phyloP scores from a whole-genome alignment of 257 asterid genomes.

The Datura wrightii region DNA sequence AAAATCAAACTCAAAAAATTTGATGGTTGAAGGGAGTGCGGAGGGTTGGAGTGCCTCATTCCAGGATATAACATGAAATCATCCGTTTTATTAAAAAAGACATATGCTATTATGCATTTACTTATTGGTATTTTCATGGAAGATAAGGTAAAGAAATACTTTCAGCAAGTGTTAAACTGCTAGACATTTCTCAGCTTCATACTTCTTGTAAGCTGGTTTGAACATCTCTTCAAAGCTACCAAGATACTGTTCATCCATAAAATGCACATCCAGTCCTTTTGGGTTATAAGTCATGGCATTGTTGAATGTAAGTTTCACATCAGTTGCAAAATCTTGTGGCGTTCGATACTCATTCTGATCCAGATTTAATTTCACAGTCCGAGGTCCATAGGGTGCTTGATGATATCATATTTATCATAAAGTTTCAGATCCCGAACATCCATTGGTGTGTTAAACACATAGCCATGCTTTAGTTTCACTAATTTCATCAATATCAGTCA shows the following conservation, averaged over 20 bases:
- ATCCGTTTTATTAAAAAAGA: too few relatives aligned
- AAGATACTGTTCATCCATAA: constrained; percentile 36
- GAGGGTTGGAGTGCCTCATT: too few relatives aligned
- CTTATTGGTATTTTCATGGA: too few relatives aligned
- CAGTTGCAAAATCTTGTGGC: constrained; percentile 43
- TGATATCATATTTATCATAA: constrained; percentile 38
- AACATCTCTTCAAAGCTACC: constrained; percentile 35
- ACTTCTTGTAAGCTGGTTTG: constrained; percentile 33
- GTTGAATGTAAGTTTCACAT: constrained; percentile 47
- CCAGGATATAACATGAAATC: too few relatives aligned
- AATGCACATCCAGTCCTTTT: constrained; percentile 37
- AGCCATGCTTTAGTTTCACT: constrained; percentile 33
- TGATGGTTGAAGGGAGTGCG: too few relatives aligned
- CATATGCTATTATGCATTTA: too few relatives aligned
- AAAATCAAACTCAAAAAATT: too few relatives aligned
- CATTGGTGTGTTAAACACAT: constrained; percentile 41
- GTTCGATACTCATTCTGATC: constrained; percentile 33
- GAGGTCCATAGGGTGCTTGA: constrained; percentile 51
- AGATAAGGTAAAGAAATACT: too few relatives aligned
- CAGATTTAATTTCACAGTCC: constrained; percentile 44
- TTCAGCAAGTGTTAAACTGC: too few relatives aligned
- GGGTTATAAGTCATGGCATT: constrained; percentile 47
- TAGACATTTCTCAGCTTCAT: constrained; percentile 5
- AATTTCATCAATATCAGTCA: constrained; percentile 35
- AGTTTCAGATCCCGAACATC: constrained; percentile 37